A percentile compares a stretch with the other conserved stretches of the same genome.
phyloP scores from a whole-genome alignment of 805 yeast species.

The Citeromyces nyonsensis region DNA sequence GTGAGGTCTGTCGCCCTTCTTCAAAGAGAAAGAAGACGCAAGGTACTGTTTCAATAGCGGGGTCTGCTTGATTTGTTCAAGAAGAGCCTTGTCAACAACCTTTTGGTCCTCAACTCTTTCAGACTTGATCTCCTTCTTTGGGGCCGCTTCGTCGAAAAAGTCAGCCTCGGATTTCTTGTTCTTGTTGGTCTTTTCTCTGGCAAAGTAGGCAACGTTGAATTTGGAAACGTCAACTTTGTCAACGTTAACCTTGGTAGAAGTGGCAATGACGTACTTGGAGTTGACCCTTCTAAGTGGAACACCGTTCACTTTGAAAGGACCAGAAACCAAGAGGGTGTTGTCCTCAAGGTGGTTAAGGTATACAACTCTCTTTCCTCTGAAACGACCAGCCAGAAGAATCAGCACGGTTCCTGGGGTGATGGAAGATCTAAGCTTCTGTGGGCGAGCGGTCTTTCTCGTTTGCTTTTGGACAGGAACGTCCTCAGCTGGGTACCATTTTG shows the following conservation, averaged over 20 bases:
- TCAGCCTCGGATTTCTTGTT: slow-evolving; percentile 81
- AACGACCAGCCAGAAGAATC: slow-evolving; percentile 96
- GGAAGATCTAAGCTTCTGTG: slow-evolving; percentile 86
- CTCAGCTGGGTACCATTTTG: slow-evolving; percentile 88
- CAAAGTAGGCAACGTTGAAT: slow-evolving; percentile 90
- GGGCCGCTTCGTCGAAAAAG: slow-evolving; percentile 65
- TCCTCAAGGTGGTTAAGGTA: slow-evolving; percentile 94
- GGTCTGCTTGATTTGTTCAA: slow-evolving; percentile 92
- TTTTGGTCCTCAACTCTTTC: slow-evolving; percentile 96
- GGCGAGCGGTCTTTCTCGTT: slow-evolving; percentile 78
- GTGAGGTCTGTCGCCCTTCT: slow-evolving; percentile 98
- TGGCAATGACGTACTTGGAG: slow-evolving; percentile 97
- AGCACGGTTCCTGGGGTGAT: slow-evolving; percentile 85
- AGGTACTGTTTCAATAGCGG: slow-evolving; percentile 95
- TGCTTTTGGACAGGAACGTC: slow-evolving; percentile 70
- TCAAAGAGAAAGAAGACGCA: slow-evolving; percentile 89
- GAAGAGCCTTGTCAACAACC: slow-evolving; percentile 81
- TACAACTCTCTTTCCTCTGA: slow-evolving; percentile 99
- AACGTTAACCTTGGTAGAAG: slow-evolving; percentile 83
- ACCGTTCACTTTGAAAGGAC: slow-evolving; percentile 99
- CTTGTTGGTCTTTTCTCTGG: slow-evolving; percentile 82
- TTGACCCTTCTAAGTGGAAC: slow-evolving; percentile 99
- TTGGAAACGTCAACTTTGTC: slow-evolving; percentile 74
- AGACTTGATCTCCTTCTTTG: slow-evolving; percentile 79
- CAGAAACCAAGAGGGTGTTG: slow-evolving; percentile 92